phyloP scores from a whole-genome alignment of 2,329 filamentous ascomycete species.

The Pyricularia pennisetigena region DNA sequence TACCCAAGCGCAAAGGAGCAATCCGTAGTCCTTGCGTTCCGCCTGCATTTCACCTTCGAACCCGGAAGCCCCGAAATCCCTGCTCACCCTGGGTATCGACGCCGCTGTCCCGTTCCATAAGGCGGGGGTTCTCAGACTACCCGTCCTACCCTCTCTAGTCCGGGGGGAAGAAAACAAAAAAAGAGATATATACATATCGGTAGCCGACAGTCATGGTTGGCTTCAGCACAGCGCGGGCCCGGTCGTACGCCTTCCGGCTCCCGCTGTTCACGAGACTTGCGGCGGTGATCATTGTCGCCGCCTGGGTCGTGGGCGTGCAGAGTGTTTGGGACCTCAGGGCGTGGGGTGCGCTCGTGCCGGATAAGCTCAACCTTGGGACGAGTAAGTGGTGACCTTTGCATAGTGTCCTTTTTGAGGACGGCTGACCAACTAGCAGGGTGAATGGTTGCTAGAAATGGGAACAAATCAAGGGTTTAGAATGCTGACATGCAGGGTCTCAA shows the following conservation, averaged over 20 bases:
- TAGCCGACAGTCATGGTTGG: slow-evolving; percentile 21
- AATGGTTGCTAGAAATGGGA: not conserved
- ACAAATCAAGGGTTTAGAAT: not conserved
- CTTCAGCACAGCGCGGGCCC: slow-evolving; percentile 64
- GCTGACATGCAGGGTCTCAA: not conserved
- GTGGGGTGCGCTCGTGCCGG: slow-evolving; percentile 73
- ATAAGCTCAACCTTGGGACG: slow-evolving; percentile 59
- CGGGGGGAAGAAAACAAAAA: not conserved
- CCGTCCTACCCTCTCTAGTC: not conserved
- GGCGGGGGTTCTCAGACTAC: not conserved
- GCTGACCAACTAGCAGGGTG: not conserved
- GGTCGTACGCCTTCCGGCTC: slow-evolving; percentile 75
- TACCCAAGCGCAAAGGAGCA: not conserved
- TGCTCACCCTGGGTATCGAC: not conserved
- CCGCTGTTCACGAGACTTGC: slow-evolving; percentile 76
- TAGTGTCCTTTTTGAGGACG: not conserved
- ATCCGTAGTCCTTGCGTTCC: not conserved
- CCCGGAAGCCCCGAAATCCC: not conserved
- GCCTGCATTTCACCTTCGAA: not conserved
- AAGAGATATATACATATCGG: not conserved
- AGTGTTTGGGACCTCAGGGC: slow-evolving; percentile 60
- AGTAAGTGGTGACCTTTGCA: slow-evolving; percentile 43
- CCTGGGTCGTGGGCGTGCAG: slow-evolving; percentile 63
- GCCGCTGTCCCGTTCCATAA: not conserved
- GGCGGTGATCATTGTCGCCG: slow-evolving; percentile 52